These are phyloP conservation scores for Annulohypoxylon maeteangense DNA, from an alignment of 495 filamentous ascomycete genomes.

Conservation along the genomic window DNA sequence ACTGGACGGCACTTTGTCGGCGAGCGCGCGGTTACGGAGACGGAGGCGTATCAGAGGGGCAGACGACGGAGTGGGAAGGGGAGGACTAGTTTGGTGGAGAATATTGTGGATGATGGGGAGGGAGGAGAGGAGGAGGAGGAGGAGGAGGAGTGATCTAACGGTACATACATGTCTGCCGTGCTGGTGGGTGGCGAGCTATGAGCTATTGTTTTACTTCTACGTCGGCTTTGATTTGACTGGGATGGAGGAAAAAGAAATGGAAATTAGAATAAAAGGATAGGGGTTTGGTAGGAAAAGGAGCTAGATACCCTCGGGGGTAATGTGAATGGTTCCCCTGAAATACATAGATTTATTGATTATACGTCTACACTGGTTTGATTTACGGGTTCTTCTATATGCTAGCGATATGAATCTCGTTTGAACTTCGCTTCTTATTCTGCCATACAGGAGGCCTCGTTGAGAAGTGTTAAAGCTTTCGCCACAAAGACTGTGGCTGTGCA, in stretches of 20 bases:
- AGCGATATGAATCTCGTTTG: too few relatives aligned
- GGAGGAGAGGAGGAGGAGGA: conserved; percentile 45
- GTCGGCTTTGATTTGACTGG: neutral
- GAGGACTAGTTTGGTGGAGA: conserved; percentile 45
- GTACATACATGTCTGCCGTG: too few relatives aligned
- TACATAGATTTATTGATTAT: neutral
- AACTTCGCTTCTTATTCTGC: too few relatives aligned
- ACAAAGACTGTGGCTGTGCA: conserved; percentile 34
- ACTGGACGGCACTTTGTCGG: conserved; percentile 80
- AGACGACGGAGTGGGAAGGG: conserved; percentile 49
- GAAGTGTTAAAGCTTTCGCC: conserved; percentile 33
- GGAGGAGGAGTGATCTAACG: conserved; percentile 29
- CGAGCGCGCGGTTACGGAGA: conserved; percentile 73
- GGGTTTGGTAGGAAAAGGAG: neutral
- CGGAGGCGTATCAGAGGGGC: conserved; percentile 57
- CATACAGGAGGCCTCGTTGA: too few relatives aligned
- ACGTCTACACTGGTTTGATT: too few relatives aligned
- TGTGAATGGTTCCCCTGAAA: conserved; percentile 8
- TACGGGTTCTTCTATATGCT: too few relatives aligned
- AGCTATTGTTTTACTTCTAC: neutral
- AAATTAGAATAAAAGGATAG: neutral
- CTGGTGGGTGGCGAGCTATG: neutral
- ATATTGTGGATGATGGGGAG: conserved; percentile 40
- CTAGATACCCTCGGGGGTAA: conserved; percentile 5
- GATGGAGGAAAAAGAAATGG: neutral